Evolutionary conservation across 768 basidiomycete genomes (phyloP).

Genomic region (Agaricus blazei): DNA sequence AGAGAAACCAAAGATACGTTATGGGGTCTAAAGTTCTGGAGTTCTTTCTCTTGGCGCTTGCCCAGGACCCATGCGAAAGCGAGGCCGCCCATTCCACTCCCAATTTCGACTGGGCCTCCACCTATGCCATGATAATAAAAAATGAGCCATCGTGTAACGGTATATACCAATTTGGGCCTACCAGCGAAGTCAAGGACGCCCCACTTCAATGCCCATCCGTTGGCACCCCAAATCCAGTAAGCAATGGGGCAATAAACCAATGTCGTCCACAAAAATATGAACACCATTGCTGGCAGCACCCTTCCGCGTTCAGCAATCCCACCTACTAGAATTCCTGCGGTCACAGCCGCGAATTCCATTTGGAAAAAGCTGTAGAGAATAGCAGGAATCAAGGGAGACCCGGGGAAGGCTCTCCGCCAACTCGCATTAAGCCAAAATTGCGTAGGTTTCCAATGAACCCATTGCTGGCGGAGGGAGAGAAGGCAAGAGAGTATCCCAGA

Average conservation of each 20-base stretch:
- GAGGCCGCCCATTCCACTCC: slow-evolving; percentile 78
- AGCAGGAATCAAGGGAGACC: slow-evolving; percentile 77
- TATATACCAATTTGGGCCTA: slow-evolving; percentile 20
- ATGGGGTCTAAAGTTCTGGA: slow-evolving; percentile 81
- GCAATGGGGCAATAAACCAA: slow-evolving; percentile 86
- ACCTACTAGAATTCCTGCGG: slow-evolving; percentile 71
- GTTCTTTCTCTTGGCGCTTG: slow-evolving; percentile 64
- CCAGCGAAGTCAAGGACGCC: slow-evolving; percentile 90
- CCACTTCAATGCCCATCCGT: slow-evolving; percentile 83
- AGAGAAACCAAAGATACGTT: slow-evolving; percentile 80
- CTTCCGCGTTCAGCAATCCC: slow-evolving; percentile 85
- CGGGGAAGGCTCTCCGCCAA: slow-evolving; percentile 67
- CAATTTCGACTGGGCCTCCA: slow-evolving; percentile 86
- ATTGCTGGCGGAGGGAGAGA: slow-evolving; percentile 71
- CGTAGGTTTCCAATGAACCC: slow-evolving; percentile 76
- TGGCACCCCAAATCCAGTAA: slow-evolving; percentile 75
- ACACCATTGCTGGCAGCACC: slow-evolving; percentile 74
- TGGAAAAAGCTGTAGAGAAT: slow-evolving; percentile 84
- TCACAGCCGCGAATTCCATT: slow-evolving; percentile 83
- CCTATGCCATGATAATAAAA: slow-evolving; percentile 34
- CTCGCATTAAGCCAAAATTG: slow-evolving; percentile 72
- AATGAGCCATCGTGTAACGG: slow-evolving; percentile 6
- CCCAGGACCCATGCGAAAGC: slow-evolving; percentile 88
- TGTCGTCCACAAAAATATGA: slow-evolving; percentile 83
- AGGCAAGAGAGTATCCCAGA: slow-evolving; percentile 72